Conservation (phyloP, 805 yeast genomes). For the Schizosaccharomyces lindneri region DNA sequence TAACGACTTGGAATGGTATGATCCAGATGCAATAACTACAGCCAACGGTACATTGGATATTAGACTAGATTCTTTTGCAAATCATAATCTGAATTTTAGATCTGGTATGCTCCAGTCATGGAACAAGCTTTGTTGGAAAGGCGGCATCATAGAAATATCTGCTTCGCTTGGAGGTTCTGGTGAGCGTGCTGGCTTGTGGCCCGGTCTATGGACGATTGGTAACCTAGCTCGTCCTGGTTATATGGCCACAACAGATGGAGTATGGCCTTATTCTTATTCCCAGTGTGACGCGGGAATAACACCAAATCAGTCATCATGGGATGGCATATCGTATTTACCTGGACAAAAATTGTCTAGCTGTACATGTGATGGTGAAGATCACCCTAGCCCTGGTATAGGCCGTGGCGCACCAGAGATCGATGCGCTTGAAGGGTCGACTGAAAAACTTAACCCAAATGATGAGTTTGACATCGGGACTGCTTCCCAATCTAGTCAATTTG, state of each 20-base stretch:
- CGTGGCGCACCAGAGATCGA: slow-evolving; percentile 95
- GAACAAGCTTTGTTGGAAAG: slow-evolving; percentile 76
- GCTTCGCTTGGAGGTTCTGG: slow-evolving; percentile 64
- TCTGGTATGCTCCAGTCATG: slow-evolving; percentile 83
- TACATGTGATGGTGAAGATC: slow-evolving; percentile 61
- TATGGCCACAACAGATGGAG: slow-evolving; percentile 66
- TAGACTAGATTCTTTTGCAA: slow-evolving; percentile 57
- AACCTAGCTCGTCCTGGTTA: slow-evolving; percentile 83
- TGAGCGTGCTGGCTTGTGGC: slow-evolving; percentile 69
- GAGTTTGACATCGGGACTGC: slow-evolving; percentile 23
- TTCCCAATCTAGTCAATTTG: slow-evolving; percentile 78
- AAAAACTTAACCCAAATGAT: slow-evolving; percentile 16
- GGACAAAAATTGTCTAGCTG: slow-evolving; percentile 63
- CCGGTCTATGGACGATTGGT: slow-evolving; percentile 89
- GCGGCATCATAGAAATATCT: slow-evolving; percentile 54
- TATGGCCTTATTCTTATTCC: slow-evolving; percentile 83
- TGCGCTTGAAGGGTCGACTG: slow-evolving; percentile 52
- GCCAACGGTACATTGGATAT: slow-evolving; percentile 42
- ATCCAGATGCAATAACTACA: slow-evolving; percentile 71
- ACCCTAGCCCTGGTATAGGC: slow-evolving; percentile 69
- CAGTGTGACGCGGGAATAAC: slow-evolving; percentile 86
- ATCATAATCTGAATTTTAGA: slow-evolving; percentile 58
- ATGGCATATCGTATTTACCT: slow-evolving; percentile 66
- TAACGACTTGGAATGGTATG: slow-evolving; percentile 79
- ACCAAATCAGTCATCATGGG: slow-evolving; percentile 72